Conservation (phyloP, 2,329 filamentous ascomycete genomes). For the Fusarium graminum region DNA sequence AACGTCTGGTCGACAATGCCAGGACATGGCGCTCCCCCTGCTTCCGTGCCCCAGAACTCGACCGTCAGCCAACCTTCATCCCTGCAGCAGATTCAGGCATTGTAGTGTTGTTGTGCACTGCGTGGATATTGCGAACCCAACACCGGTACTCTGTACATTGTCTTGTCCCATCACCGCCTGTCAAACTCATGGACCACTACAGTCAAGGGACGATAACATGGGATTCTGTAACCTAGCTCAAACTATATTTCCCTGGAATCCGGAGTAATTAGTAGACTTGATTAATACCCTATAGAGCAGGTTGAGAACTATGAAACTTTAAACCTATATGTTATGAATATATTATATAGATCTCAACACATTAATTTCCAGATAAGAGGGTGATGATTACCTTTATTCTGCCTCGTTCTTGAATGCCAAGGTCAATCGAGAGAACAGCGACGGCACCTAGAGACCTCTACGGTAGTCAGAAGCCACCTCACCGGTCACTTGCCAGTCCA, state of each 20-base stretch:
- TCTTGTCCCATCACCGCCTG: conserved; percentile 28
- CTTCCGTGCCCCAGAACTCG: conserved; percentile 21
- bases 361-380: neutral
- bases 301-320: neutral
- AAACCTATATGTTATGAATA: neutral
- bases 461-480: conserved; percentile 22
- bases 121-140: conserved; percentile 23
- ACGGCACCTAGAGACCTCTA: conserved; percentile 10
- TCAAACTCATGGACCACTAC: conserved; percentile 13
- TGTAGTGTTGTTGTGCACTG: conserved; percentile 17
- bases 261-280: neutral
- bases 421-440: neutral
- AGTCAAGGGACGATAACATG: conserved; percentile 2
- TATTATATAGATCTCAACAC: neutral
- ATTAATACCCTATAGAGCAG: neutral
- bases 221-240: neutral
- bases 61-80: conserved; percentile 37
- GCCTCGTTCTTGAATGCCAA: neutral
- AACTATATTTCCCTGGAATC: neutral
- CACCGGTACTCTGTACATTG: conserved; percentile 17
- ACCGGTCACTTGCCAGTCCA: conserved; percentile 19
- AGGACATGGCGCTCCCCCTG: conserved; percentile 21
- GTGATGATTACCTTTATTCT: neutral
- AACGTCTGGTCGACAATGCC: conserved; percentile 20
- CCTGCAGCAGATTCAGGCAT: conserved; percentile 29